Conservation (phyloP, 1,139 yeast species). For the Nakaseomyces nivariensis region DNA sequence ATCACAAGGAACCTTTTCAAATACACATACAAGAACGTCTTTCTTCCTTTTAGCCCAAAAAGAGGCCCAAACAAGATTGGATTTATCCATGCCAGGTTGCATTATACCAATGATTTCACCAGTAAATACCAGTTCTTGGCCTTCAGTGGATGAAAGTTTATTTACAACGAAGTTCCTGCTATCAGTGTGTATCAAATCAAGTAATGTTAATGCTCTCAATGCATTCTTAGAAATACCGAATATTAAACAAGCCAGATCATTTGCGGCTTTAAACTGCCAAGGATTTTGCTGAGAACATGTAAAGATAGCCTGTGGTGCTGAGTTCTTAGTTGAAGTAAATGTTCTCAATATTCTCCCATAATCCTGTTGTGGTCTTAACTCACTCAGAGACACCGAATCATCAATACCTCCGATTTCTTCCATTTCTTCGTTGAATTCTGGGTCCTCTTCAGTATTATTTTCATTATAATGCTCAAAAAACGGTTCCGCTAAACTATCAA, state of each 20-base stretch:
- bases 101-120: constrained; percentile 47
- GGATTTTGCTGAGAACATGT: constrained; percentile 72
- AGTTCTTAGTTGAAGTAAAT: constrained; percentile 54
- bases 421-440: constrained; percentile 6
- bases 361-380: constrained; percentile 15
- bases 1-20: constrained; percentile 82
- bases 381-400: constrained; percentile 9
- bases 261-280: constrained; percentile 74
- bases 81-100: constrained; percentile 33
- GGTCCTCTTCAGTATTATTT: constrained; percentile 18
- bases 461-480: constrained; percentile 41
- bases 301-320: constrained; percentile 73
- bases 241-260: constrained; percentile 80
- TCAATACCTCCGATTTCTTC: constrained; percentile 6
- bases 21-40: constrained; percentile 66
- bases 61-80: constrained; percentile 63
- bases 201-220: constrained; percentile 51
- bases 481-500: constrained; percentile 67
- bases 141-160: constrained; percentile 35
- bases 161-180: constrained; percentile 58
- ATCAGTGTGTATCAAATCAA: constrained; percentile 72
- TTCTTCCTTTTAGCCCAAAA: constrained; percentile 81
- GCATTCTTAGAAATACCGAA: constrained; percentile 70
- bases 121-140: constrained; percentile 39
- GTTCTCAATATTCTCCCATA: constrained; percentile 39